These are phyloP conservation scores for Aspergillus conjunctus DNA, from an alignment of 495 filamentous ascomycete species.

Conservation along the genomic window DNA sequence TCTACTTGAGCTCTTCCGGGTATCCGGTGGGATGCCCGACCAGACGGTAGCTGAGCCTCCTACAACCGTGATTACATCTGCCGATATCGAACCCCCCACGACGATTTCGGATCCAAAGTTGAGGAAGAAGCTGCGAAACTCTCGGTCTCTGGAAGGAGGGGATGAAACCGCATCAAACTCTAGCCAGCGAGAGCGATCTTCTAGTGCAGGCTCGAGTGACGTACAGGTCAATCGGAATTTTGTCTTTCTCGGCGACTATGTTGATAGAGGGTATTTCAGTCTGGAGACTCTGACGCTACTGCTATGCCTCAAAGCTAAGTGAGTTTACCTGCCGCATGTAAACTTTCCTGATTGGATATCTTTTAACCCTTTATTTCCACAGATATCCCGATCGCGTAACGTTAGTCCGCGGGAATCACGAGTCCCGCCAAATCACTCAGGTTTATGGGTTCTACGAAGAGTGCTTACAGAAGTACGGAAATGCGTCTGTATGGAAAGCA, in stretches of 20 bases:
- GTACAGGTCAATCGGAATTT: slow-evolving; percentile 71
- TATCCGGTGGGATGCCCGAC: slow-evolving; percentile 92
- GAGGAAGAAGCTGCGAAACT: slow-evolving; percentile 71
- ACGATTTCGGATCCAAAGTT: slow-evolving; percentile 83
- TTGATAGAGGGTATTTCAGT: slow-evolving; percentile 97
- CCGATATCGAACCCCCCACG: slow-evolving; percentile 84
- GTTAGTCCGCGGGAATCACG: slow-evolving; percentile 94
- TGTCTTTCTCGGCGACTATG: slow-evolving; percentile 95
- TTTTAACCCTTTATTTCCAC: background rate
- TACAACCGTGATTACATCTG: slow-evolving; percentile 72
- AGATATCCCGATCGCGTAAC: slow-evolving; percentile 96
- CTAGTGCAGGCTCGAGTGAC: slow-evolving; percentile 45
- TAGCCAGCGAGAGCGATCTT: slow-evolving; percentile 36
- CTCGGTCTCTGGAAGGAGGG: slow-evolving; percentile 29
- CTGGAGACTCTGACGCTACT: slow-evolving; percentile 94
- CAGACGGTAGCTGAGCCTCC: slow-evolving; percentile 67
- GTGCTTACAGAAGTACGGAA: slow-evolving; percentile 96
- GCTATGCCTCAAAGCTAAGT: slow-evolving; percentile 97
- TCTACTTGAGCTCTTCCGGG: slow-evolving; percentile 92
- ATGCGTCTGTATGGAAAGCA: slow-evolving; percentile 97
- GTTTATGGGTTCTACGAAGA: slow-evolving; percentile 99
- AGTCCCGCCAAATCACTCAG: slow-evolving; percentile 96
- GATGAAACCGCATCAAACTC: slow-evolving; percentile 38
- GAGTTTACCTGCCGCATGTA: slow-evolving; percentile 31
- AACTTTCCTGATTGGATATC: background rate